Evolutionary conservation across 352 stramenopile species (phyloP), one percentile per base, ranked within the genome.

Genomic region (Phytophthora boehmeriae): DNA sequence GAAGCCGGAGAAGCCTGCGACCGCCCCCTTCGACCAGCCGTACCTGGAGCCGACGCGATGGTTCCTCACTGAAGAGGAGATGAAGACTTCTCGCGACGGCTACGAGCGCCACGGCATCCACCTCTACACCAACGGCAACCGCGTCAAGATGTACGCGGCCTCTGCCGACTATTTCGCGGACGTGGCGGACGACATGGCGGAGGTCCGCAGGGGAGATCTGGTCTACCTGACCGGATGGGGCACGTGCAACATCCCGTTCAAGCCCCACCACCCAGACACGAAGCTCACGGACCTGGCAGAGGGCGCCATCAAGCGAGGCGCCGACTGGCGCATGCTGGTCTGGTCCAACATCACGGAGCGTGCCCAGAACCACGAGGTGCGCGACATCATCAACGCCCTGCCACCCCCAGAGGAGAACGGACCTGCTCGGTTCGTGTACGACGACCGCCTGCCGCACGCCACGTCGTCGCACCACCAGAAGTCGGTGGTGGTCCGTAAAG

Each of bases 381-480:
- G 77, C 13, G 68, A 89, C 43, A 67, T 75, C 17, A 66, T 87
- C 50, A 92, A 90, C 54, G 63, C 68, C 2, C 54, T 78, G 34
- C 70, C 73, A 13, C 57, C 57, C 2, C 59, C 67, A 4, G 45
- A 70, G 35, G 32, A 80, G 41, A 35, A 66, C 5, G 78, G 75
- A 11, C 50, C 59, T 3, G 68, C 66, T 11, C 70, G 73, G 22
- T 87, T 80, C 51, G 57, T 89, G 16, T 89, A 86, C 9, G 83
- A 92, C 60, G 75, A 92, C 36, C 83, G 83, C 23, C 50, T 90
- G 52, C 80, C 83, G 9, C 66, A 83, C 36, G 28, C 62, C 8
- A 87, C 78, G 32, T 84, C 76, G 20, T 84, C 83, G 32, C 78
- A 89, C 25, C 82, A 92, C 47, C 82, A 92, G 56, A n/a, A 92